Evolutionary conservation across 768 basidiomycete species (phyloP).

Genomic region (Auriscalpium microsporum): DNA sequence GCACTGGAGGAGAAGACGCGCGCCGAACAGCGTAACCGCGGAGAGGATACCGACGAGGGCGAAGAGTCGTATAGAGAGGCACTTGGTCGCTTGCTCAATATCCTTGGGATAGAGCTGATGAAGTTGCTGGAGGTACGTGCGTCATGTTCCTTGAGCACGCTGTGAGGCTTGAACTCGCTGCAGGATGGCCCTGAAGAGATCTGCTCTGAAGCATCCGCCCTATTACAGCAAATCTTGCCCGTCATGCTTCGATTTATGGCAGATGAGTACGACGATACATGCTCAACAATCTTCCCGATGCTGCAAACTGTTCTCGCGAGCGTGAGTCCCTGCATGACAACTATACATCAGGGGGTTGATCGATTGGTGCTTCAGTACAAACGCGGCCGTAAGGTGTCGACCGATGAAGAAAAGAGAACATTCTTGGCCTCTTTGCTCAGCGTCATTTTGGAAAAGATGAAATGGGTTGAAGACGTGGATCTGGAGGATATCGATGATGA

Average conservation of each 20-base stretch:
- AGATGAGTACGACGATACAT: constrained; percentile 86
- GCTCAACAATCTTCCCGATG: constrained; percentile 75
- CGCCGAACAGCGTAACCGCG: constrained; percentile 53
- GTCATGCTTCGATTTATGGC: constrained; percentile 83
- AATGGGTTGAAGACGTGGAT: constrained; percentile 79
- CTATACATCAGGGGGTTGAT: neutral
- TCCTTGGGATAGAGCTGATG: constrained; percentile 71
- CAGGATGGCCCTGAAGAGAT: constrained; percentile 59
- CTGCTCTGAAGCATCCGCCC: constrained; percentile 50
- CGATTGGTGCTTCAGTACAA: constrained; percentile 61
- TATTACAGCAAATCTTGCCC: constrained; percentile 65
- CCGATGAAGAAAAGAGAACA: constrained; percentile 51
- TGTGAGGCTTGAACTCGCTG: neutral
- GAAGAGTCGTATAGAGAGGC: constrained; percentile 87
- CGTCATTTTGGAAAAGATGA: constrained; percentile 80
- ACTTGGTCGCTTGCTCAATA: constrained; percentile 75
- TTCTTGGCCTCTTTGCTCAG: constrained; percentile 75
- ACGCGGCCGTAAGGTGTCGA: constrained; percentile 50
- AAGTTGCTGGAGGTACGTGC: constrained; percentile 72
- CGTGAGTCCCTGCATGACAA: constrained; percentile 39
- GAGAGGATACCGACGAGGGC: constrained; percentile 72
- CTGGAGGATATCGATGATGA: constrained; percentile 85
- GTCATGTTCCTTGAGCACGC: constrained; percentile 3
- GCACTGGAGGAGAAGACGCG: constrained; percentile 74
- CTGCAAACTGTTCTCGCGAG: constrained; percentile 64